Base-by-base conservation (phyloP, 2,329 filamentous ascomycete genomes). In the Ilyonectria mors-panacis region DNA sequence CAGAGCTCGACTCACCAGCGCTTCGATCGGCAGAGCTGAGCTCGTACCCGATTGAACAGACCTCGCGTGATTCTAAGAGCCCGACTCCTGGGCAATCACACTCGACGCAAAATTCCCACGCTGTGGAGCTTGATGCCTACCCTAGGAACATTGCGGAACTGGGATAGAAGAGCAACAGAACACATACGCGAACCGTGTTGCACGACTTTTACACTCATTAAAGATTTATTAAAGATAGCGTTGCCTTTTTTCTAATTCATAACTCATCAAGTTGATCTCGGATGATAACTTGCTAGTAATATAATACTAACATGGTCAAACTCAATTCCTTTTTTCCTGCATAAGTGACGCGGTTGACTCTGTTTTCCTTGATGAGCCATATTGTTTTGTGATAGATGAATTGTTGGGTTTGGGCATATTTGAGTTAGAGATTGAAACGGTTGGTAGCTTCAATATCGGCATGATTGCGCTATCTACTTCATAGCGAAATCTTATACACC, bases 91-190 rank as follows among this genome's bases (percentile, higher is more conserved):
- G 15, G 6, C 15, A 54, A 28, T 7, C 47, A 28, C n/a, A 50
- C 33, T 15, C 37, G 17, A 6, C 54, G 19, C 1, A 23, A n/a
- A 15, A 10, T 21, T 21, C 47, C 13, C 51, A 42, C 19, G 50
- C 62, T n/a, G 39, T 50, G 15, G 63, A 65, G 19, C 56, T 65
- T 21, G 50, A 55, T 15, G 63, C 56, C 10, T 37, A 17, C 17
- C 45, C 47, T 7, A 9, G 17, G 3, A 12, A 48, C 9, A 12
- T 45, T 15, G 50, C 37, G 2, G 62, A 65, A 42, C 13, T 65
- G 39, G 62, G 62, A 65, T 28, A 59, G 62, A 21, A 30, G 54
- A 28, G 17, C 26, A 6, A 5, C 54, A 47, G 39, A 30, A n/a
- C 39, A 45, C 3, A 13, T 13, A 7, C 13, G 37, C 10, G 10